Evolutionary conservation across 2,329 filamentous ascomycete genomes (phyloP).

Genomic region (Pestalotiopsis sp.): DNA sequence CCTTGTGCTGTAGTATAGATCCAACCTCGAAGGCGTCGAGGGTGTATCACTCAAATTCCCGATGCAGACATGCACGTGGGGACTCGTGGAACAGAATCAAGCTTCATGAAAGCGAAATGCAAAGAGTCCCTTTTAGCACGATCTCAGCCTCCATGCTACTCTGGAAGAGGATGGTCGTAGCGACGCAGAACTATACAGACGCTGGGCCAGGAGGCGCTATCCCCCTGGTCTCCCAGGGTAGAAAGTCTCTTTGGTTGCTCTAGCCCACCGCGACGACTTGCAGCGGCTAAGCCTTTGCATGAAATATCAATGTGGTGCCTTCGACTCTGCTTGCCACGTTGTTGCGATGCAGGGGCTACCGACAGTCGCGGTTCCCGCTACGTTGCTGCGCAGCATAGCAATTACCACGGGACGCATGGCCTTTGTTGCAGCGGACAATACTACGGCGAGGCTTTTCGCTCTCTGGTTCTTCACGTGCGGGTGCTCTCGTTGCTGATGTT

Average conservation of each 20-base stretch:
- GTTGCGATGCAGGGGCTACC: background rate
- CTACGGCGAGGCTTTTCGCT: background rate
- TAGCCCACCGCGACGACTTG: too few relatives aligned
- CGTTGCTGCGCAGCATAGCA: too few relatives aligned
- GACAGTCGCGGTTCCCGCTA: background rate
- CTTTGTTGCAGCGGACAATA: too few relatives aligned
- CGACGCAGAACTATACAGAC: background rate
- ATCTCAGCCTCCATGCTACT: background rate
- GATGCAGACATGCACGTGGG: too few relatives aligned
- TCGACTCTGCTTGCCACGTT: background rate
- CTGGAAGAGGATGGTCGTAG: background rate
- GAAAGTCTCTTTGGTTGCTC: too few relatives aligned
- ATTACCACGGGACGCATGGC: too few relatives aligned
- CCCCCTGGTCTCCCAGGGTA: too few relatives aligned
- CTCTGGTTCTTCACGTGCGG: background rate
- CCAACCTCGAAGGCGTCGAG: background rate
- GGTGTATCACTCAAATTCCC: too few relatives aligned
- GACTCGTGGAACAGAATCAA: background rate
- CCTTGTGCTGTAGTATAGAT: background rate
- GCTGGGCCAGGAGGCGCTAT: background rate
- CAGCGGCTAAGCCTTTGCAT: background rate
- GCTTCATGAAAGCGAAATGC: background rate
- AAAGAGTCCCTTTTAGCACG: background rate
- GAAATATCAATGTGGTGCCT: background rate
- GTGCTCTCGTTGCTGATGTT: background rate